phyloP scores from a whole-genome alignment of 225 moss, liverwort and hornwort genomes.

The Polytrichum commune region DNA sequence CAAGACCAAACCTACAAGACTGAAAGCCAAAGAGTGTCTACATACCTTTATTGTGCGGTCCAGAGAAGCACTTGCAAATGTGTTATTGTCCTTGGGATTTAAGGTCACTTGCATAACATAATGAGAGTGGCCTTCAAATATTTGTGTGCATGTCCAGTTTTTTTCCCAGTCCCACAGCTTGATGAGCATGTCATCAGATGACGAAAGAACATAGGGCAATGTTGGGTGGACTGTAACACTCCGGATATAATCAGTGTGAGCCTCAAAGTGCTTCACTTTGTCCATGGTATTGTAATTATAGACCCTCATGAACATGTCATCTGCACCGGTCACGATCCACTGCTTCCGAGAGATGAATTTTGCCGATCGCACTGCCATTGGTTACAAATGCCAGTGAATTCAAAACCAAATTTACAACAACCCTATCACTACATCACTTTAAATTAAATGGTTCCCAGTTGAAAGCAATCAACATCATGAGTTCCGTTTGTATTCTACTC shows the following conservation, averaged over 20 bases:
- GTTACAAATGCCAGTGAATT: not conserved
- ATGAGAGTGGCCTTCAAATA: slow-evolving; percentile 92
- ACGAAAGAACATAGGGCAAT: slow-evolving; percentile 81
- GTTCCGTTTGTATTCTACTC: too few species aligned
- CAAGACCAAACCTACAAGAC: not conserved
- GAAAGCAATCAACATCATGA: too few species aligned
- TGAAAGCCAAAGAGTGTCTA: not conserved
- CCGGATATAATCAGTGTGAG: slow-evolving; percentile 86
- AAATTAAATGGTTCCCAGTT: too few species aligned
- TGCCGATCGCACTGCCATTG: slow-evolving; percentile 66
- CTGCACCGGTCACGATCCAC: slow-evolving; percentile 85
- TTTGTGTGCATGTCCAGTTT: slow-evolving; percentile 82
- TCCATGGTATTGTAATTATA: slow-evolving; percentile 97
- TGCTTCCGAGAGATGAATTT: slow-evolving; percentile 85
- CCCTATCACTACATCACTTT: too few species aligned
- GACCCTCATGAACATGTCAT: slow-evolving; percentile 83
- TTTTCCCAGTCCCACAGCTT: slow-evolving; percentile 98
- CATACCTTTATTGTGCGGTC: slow-evolving; percentile 85
- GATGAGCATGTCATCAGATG: slow-evolving; percentile 93
- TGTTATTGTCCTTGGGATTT: slow-evolving; percentile 89
- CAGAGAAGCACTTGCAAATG: slow-evolving; percentile 85
- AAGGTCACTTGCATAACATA: slow-evolving; percentile 96
- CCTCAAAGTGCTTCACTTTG: slow-evolving; percentile 84
- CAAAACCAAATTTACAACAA: too few species aligned
- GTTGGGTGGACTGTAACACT: slow-evolving; percentile 80